Percentiles rank a stretch among this genome's conserved stretches.
These are phyloP conservation scores for Colletotrichum sp. DNA, from an alignment of 2,329 filamentous ascomycete species.

Conservation along the genomic window DNA sequence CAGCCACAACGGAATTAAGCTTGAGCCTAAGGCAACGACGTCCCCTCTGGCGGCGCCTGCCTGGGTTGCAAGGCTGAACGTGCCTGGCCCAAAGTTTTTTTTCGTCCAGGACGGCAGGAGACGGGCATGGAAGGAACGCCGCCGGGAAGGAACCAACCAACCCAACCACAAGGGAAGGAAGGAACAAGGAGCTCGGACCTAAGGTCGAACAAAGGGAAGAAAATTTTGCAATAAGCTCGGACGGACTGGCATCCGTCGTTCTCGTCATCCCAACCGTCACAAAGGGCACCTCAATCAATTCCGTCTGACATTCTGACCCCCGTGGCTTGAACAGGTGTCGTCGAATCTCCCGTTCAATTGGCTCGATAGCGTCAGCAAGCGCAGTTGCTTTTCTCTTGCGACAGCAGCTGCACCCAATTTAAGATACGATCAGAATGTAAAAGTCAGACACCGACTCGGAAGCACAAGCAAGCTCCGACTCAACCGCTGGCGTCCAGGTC, in stretches of 20 bases:
- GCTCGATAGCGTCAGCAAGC: not conserved
- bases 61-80: not conserved
- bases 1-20: conserved; percentile 15
- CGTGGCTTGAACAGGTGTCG: not conserved
- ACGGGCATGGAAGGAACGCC: not conserved
- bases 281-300: not conserved
- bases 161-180: not conserved
- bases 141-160: not conserved
- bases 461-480: conserved; percentile 1
- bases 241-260: not conserved
- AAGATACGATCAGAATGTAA: not conserved
- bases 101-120: not conserved
- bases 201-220: not conserved
- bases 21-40: conserved; percentile 22
- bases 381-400: conserved; percentile 1
- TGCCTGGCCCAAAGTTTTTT: not conserved
- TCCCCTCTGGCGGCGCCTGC: not conserved
- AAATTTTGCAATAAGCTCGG: not conserved
- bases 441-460: not conserved
- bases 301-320: not conserved
- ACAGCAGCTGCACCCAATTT: not conserved
- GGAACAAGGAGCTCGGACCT: not conserved
- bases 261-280: not conserved
- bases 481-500: not conserved
- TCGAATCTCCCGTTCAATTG: not conserved